A percentile compares a stretch with the other conserved stretches of the same genome.
phyloP scores from a whole-genome alignment of 352 stramenopile species.

The Phytophthora capsici region DNA sequence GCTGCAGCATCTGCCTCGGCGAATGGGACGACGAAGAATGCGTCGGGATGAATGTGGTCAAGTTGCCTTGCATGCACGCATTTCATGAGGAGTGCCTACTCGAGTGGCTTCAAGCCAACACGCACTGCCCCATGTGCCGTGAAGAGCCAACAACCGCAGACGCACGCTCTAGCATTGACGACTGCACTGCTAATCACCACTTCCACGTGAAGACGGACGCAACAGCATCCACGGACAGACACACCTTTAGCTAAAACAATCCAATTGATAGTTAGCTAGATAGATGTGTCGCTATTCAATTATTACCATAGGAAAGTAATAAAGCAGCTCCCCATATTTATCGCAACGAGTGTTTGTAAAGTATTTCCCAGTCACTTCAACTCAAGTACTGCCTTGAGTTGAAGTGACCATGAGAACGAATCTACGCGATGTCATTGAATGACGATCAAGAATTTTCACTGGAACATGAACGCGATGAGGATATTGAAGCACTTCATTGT shows the following conservation, averaged over 20 bases:
- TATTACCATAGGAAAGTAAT: slow-evolving; percentile 45
- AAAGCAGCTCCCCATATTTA: slow-evolving; percentile 26
- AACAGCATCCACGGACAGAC: slow-evolving; percentile 12
- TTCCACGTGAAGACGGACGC: slow-evolving; percentile 12
- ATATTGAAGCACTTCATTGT: background rate
- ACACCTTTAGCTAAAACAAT: slow-evolving; percentile 24
- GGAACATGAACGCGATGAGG: no score
- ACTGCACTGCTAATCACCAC: slow-evolving; percentile 1
- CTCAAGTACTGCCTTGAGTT: no score
- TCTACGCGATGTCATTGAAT: no score
- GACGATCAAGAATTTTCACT: no score
- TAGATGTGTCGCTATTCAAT: slow-evolving; percentile 6
- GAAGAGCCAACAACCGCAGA: slow-evolving; percentile 50
- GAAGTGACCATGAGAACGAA: no score
- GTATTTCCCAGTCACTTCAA: no score
- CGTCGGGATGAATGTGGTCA: slow-evolving; percentile 81
- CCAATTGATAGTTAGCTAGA: background rate
- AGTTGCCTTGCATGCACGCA: slow-evolving; percentile 81
- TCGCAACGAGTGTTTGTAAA: no score
- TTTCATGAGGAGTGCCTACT: slow-evolving; percentile 91
- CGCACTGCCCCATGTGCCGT: slow-evolving; percentile 87
- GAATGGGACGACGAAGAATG: slow-evolving; percentile 88
- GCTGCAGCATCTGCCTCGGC: slow-evolving; percentile 85
- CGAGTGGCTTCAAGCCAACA: slow-evolving; percentile 84
- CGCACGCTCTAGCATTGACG: slow-evolving; percentile 19